Percentiles rank a stretch among this genome's conserved stretches.
Conservation (phyloP, 2,329 filamentous ascomycete genomes). For the Periconia macrospinosa region DNA sequence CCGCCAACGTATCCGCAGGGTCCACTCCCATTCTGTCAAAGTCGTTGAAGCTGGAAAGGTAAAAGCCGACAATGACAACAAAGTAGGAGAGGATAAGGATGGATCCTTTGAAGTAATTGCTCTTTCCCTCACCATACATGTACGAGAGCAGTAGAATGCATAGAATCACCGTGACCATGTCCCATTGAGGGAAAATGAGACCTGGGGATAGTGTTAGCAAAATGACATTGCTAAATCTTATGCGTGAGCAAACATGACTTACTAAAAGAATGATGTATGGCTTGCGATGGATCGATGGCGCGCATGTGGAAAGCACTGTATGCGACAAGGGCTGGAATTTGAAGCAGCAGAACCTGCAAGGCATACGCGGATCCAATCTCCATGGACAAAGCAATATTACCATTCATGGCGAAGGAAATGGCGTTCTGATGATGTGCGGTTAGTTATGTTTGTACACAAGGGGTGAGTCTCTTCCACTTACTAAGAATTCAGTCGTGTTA, state of each 20-base stretch:
- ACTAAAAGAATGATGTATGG: slow-evolving; percentile 69
- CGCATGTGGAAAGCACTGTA: slow-evolving; percentile 78
- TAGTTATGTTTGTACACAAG: background rate
- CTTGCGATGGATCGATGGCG: slow-evolving; percentile 57
- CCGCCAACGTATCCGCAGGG: slow-evolving; percentile 37
- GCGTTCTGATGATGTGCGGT: slow-evolving; percentile 67
- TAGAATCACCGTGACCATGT: slow-evolving; percentile 95
- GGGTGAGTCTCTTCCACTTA: slow-evolving; percentile 50
- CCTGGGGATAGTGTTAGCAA: slow-evolving; percentile 45
- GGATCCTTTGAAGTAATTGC: slow-evolving; percentile 99
- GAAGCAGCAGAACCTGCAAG: slow-evolving; percentile 90
- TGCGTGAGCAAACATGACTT: slow-evolving; percentile 20
- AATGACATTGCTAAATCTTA: background rate
- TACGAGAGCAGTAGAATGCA: slow-evolving; percentile 96
- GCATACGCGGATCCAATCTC: slow-evolving; percentile 98
- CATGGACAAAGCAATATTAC: slow-evolving; percentile 98
- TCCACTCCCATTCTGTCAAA: slow-evolving; percentile 47
- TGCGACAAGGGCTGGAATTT: slow-evolving; percentile 88
- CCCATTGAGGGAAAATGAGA: slow-evolving; percentile 97
- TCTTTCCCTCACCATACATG: slow-evolving; percentile 98
- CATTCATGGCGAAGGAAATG: slow-evolving; percentile 99
- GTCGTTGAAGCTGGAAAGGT: slow-evolving; percentile 71
- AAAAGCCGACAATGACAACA: slow-evolving; percentile 90
- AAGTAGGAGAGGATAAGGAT: slow-evolving; percentile 92
- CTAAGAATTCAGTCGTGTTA: slow-evolving; percentile 96